Percentiles rank a stretch among this genome's conserved stretches.
Evolutionary conservation across 495 filamentous ascomycete species (phyloP).

Genomic region (Lasiosphaeriaceae sp.): DNA sequence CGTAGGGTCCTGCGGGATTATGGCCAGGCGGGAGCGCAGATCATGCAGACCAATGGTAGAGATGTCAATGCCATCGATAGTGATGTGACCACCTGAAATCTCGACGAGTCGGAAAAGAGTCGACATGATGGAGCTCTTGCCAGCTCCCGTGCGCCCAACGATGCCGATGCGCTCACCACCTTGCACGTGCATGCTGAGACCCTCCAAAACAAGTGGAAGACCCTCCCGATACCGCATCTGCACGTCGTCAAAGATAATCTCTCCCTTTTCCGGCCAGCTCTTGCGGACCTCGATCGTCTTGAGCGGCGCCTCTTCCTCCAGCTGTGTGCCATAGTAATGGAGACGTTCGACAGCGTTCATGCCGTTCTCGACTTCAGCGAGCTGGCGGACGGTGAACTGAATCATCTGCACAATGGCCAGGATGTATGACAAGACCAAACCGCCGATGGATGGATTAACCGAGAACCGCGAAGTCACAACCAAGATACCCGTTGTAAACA

Average conservation of each 20-base stretch:
- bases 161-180: conserved; percentile 92
- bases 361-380: conserved; percentile 94
- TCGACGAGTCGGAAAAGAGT: conserved; percentile 89
- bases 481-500: conserved; percentile 83
- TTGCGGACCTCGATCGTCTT: conserved; percentile 62
- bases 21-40: conserved; percentile 81
- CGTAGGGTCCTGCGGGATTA: conserved; percentile 95
- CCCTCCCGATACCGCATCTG: conserved; percentile 86
- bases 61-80: conserved; percentile 89
- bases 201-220: conserved; percentile 79
- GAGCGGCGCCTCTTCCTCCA: conserved; percentile 85
- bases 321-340: conserved; percentile 81
- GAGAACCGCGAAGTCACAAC: conserved; percentile 92
- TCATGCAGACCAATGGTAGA: conserved; percentile 78
- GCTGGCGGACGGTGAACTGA: conserved; percentile 89
- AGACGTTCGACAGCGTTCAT: conserved; percentile 96
- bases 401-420: conserved; percentile 93
- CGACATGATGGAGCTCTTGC: conserved; percentile 92
- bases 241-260: conserved; percentile 79
- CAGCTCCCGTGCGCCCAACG: conserved; percentile 89
- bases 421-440: conserved; percentile 88
- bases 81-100: conserved; percentile 75
- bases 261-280: conserved; percentile 79
- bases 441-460: conserved; percentile 77
- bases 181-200: conserved; percentile 68